Evolutionary conservation across 345 rosid genomes (phyloP).

Genomic region (Brassica cretica): DNA sequence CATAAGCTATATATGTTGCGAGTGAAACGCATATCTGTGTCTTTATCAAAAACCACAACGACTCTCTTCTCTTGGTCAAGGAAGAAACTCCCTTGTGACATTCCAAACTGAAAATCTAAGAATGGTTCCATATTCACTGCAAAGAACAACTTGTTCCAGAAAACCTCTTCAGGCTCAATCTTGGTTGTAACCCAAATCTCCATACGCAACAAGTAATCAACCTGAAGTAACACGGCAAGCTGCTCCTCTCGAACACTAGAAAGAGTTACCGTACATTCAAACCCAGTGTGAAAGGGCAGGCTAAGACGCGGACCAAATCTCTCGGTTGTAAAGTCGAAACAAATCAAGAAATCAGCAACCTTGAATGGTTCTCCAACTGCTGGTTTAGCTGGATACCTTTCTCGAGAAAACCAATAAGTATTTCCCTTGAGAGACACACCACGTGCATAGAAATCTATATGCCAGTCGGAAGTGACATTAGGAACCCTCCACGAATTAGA

Average conservation of each 20-base stretch:
- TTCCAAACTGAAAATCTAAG: neutral
- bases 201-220: neutral
- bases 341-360: neutral
- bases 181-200: conserved; percentile 12
- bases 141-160: conserved; percentile 9
- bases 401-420: conserved; percentile 21
- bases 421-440: conserved; percentile 11
- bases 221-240: neutral
- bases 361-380: neutral
- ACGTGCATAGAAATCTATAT: neutral
- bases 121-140: neutral
- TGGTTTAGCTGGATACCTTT: neutral
- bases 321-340: conserved; percentile 3
- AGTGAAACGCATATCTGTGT: neutral
- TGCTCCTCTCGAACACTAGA: conserved; percentile 18
- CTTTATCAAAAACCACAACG: neutral
- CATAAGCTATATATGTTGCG: conserved; percentile 4
- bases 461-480: conserved; percentile 11
- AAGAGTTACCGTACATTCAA: neutral
- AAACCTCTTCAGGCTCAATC: neutral
- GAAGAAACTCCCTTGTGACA: neutral
- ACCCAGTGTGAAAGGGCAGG: neutral
- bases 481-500: neutral
- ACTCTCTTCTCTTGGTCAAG: conserved; percentile 3
- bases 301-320: conserved; percentile 6